phyloP scores from a whole-genome alignment of 768 basidiomycete species.

The Multifurca ochricompacta region DNA sequence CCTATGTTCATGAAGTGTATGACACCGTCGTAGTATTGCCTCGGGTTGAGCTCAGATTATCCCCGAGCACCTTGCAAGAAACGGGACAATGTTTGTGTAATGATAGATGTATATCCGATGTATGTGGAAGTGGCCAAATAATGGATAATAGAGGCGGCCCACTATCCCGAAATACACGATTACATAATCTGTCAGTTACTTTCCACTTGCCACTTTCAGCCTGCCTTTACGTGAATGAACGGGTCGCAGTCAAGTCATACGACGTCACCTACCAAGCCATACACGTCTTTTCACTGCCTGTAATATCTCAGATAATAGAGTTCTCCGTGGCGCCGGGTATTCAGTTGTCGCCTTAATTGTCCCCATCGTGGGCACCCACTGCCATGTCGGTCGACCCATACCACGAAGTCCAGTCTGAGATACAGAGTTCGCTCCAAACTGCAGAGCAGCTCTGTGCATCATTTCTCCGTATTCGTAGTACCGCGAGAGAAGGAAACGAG shows the following conservation, averaged over 20 bases:
- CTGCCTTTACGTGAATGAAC: neutral
- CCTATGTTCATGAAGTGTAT: neutral
- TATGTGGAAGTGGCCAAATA: no score
- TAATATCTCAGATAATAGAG: neutral
- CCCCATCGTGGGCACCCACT: neutral
- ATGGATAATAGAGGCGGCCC: no score
- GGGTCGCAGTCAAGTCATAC: neutral
- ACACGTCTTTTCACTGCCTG: neutral
- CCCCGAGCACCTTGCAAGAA: neutral
- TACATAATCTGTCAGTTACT: no score
- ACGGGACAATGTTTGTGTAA: no score
- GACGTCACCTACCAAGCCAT: neutral
- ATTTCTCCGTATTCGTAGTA: slow-evolving; percentile 70
- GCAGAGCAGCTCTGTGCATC: slow-evolving; percentile 67
- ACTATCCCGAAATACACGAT: no score
- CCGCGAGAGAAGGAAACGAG: slow-evolving; percentile 64
- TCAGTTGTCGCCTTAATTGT: neutral
- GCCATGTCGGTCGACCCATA: slow-evolving; percentile 76
- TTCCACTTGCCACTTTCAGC: neutral
- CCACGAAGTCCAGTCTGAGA: slow-evolving; percentile 78
- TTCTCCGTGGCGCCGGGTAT: neutral
- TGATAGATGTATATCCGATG: no score
- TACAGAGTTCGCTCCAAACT: slow-evolving; percentile 65
- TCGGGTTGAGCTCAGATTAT: neutral
- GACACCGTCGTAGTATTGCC: neutral